A percentile compares a stretch with the other conserved stretches of the same genome.
These are phyloP conservation scores for Talaromyces pinophilus DNA, from an alignment of 2,329 filamentous ascomycete species.

Conservation along the genomic window DNA sequence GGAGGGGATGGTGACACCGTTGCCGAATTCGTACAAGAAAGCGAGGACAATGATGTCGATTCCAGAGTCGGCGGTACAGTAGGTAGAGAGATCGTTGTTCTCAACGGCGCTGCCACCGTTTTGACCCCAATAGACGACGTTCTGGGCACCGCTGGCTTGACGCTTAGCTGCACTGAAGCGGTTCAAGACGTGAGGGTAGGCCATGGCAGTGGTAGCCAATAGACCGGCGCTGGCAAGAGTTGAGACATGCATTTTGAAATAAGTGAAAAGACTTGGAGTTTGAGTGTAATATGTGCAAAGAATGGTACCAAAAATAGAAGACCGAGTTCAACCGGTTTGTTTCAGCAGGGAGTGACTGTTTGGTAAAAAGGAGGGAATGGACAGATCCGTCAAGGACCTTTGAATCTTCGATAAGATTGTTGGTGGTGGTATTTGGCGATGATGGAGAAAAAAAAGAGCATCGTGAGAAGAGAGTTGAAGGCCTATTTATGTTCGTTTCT, in stretches of 20 bases:
- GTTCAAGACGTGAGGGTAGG: slow-evolving; percentile 16
- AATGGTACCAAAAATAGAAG: not conserved
- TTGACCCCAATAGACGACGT: slow-evolving; percentile 22
- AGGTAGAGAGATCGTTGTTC: slow-evolving; percentile 27
- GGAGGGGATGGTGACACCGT: slow-evolving; percentile 39
- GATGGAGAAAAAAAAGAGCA: slow-evolving; percentile 2
- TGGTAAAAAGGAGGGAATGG: slow-evolving; percentile 16
- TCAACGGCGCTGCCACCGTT: slow-evolving; percentile 9
- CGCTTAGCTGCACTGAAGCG: slow-evolving; percentile 8
- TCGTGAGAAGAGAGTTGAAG: not conserved
- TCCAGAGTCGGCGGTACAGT: slow-evolving; percentile 42
- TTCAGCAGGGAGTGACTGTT: slow-evolving; percentile 18
- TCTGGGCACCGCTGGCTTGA: slow-evolving; percentile 16
- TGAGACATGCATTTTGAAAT: slow-evolving; percentile 20
- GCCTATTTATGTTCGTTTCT: slow-evolving; percentile 17
- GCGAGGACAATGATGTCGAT: slow-evolving; percentile 49
- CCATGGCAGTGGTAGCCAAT: slow-evolving; percentile 18
- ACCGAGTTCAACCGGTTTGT: slow-evolving; percentile 19
- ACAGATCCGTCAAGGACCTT: slow-evolving; percentile 24
- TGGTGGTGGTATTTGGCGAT: slow-evolving; percentile 15
- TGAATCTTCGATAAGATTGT: slow-evolving; percentile 9
- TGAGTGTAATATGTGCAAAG: slow-evolving; percentile 7
- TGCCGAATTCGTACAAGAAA: slow-evolving; percentile 46
- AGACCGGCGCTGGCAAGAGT: slow-evolving; percentile 18
- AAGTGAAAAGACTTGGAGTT: not conserved